phyloP scores from a whole-genome alignment of 1,284 basidiomycete genomes.

The Takashimella tepidaria region DNA sequence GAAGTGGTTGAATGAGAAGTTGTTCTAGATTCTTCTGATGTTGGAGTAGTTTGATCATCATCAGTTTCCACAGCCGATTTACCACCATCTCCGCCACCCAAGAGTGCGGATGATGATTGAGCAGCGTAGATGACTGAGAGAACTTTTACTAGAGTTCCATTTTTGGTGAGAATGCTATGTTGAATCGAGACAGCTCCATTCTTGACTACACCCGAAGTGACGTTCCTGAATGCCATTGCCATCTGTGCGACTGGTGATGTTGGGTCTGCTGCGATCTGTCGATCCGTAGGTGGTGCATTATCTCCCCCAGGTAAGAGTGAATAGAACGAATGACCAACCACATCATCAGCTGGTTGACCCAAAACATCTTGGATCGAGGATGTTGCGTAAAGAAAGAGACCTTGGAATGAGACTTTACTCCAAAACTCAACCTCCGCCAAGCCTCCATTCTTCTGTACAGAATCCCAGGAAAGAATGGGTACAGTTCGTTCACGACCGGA shows the following conservation, averaged over 20 bases:
- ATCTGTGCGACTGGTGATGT: constrained; percentile 25
- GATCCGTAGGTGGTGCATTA: constrained; percentile 22
- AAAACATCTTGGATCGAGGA: constrained; percentile 27
- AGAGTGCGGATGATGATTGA: constrained; percentile 4
- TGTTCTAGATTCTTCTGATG: constrained; percentile 1
- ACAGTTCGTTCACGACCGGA: constrained; percentile 67
- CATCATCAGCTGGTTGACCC: constrained; percentile 30
- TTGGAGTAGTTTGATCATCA: constrained; percentile 14
- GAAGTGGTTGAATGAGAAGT: neutral
- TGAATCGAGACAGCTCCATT: constrained; percentile 21
- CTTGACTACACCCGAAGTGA: constrained; percentile 7
- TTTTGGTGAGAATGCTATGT: constrained; percentile 26
- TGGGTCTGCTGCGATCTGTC: constrained; percentile 16
- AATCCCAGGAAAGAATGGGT: constrained; percentile 60
- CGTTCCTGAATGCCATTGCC: constrained; percentile 22
- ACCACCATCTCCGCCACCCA: constrained; percentile 6
- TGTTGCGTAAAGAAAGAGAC: constrained; percentile 39
- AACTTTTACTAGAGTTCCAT: constrained; percentile 28
- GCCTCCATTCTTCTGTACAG: constrained; percentile 54
- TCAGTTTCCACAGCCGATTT: constrained; percentile 10
- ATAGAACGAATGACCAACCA: constrained; percentile 39
- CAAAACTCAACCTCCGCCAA: constrained; percentile 44
- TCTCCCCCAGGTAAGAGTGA: constrained; percentile 38
- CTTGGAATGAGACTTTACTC: constrained; percentile 41
- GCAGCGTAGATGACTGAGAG: constrained; percentile 36